Conservation (phyloP, 495 filamentous ascomycete genomes). For the Tuber magnatum region DNA sequence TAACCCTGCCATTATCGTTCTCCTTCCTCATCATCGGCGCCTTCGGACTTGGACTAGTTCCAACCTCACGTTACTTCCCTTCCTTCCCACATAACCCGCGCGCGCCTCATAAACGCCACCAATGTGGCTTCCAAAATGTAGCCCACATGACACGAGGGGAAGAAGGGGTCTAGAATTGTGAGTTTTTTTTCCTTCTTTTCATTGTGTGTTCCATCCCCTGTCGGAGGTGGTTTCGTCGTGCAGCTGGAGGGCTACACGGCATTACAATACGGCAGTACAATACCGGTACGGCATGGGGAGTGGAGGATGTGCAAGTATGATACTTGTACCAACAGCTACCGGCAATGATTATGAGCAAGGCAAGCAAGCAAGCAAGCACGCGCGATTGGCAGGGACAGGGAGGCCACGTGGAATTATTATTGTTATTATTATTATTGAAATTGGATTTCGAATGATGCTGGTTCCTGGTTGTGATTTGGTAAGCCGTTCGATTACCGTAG, state of each 20-base stretch:
- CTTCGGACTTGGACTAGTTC: not conserved
- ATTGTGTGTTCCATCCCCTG: not conserved
- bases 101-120: not conserved
- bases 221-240: not conserved
- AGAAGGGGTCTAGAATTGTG: not conserved
- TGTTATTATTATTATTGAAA: not conserved
- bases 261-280: too few relatives aligned
- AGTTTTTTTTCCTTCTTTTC: not conserved
- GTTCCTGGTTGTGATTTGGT: not conserved
- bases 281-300: too few relatives aligned
- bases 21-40: not conserved
- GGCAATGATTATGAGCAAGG: not conserved
- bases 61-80: not conserved
- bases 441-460: not conserved
- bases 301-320: not conserved
- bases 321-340: not conserved
- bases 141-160: not conserved
- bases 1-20: not conserved
- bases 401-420: not conserved
- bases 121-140: not conserved
- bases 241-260: not conserved
- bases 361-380: not conserved
- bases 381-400: slow-evolving; percentile 15
- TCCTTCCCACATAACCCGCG: not conserved
- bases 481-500: not conserved